Evolutionary conservation across 148 eudicot species (phyloP).

Genomic region (Talinum fruticosum): DNA sequence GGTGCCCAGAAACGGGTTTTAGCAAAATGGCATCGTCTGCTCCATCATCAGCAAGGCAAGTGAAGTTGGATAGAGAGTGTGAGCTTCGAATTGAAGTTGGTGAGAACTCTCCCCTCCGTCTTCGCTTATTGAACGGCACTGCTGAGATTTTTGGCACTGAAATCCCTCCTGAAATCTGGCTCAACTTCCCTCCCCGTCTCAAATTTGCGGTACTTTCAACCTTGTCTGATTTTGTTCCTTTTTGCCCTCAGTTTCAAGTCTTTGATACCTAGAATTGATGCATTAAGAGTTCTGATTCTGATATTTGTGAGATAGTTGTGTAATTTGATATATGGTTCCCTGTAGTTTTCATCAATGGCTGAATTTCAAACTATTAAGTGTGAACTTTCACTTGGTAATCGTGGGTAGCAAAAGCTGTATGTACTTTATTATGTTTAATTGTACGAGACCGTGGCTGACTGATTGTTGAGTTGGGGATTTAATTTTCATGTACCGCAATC

Average conservation of each 20-base stretch:
- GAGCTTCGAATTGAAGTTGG: constrained; percentile 83
- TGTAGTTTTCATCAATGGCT: not conserved
- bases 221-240: not conserved
- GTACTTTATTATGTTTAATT: not conserved
- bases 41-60: constrained; percentile 46
- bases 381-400: not conserved
- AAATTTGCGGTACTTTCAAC: constrained; percentile 68
- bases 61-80: constrained; percentile 79
- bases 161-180: constrained; percentile 83
- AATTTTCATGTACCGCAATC: not conserved
- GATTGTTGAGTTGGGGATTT: not conserved
- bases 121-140: constrained; percentile 57
- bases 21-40: constrained; percentile 25
- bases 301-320: not conserved
- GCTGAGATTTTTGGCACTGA: constrained; percentile 95
- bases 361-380: not conserved
- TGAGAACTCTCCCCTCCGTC: constrained; percentile 60
- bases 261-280: not conserved
- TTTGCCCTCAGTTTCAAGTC: too few species aligned
- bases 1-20: not conserved
- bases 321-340: not conserved
- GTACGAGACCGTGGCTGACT: not conserved
- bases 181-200: constrained; percentile 77
- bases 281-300: not conserved
- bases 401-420: not conserved